Base-by-base conservation (phyloP, 2,329 filamentous ascomycete species). In the Colletotrichum camelliae region DNA sequence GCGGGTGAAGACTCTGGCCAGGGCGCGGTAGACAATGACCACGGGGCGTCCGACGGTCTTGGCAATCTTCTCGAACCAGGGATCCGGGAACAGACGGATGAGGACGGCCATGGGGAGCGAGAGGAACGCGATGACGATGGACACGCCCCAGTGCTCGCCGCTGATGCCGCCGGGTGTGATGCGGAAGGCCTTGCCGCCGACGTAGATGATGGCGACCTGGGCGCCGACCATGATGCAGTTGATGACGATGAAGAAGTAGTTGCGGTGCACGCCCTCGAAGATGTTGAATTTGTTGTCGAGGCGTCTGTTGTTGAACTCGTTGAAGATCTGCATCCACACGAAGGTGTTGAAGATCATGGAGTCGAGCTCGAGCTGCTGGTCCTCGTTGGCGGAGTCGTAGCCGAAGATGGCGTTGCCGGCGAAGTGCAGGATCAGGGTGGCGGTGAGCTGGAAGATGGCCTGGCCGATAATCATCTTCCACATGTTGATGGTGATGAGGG, bases 41-140 rank as follows among this genome's bases (percentile, higher is more conserved):
- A 99, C 97, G 18, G 97, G 97, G 3, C 99, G 98, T 88, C 97
- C 97, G 21, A 98, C 96, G 86, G 97, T 99, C 78, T 98, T 99
- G 96, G 99, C 97, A 79, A 99, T 99, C 81, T 99, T 99, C 90
- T 98, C 96, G 60, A 86, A 86, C 81, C 82, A 83, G 6, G 74
- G 74, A 78, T 91, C 89, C 2, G 89, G 89, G 72, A 91, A 87
- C 2, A 88, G 81, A 10, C 89, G 83, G 67, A 91, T 84, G 43
- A 87, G 80, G 33, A 88, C 80, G 33, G 87, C 89, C 83, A 88
- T 87, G 1, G 89, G 89, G 12, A 91, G 81, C 27, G 85, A 90
- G 0, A 91, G 75, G 3, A 86, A 83, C 1, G 87, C 89, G 4
- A 88, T 78, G 21, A 89, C 81, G n/a, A 91, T 58, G 31, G 85